Evolutionary conservation across 805 yeast species (phyloP), one percentile per base, ranked within the genome.

Genomic region (Lachancea quebecensis): DNA sequence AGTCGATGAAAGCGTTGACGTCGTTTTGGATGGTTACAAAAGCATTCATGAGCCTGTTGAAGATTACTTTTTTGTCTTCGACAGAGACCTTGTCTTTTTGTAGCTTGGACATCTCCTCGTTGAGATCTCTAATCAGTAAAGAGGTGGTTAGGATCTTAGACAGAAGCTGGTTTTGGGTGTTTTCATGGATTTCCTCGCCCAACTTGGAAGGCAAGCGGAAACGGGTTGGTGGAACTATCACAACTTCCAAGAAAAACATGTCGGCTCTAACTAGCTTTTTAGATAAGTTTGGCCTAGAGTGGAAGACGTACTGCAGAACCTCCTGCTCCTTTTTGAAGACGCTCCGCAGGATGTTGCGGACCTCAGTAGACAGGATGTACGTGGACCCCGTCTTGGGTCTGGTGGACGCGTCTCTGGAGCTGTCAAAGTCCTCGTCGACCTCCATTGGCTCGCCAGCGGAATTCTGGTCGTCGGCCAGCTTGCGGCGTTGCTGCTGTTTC

Each of bases 151-250:
- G 72, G 42, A 95, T 76, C 57, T 81, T 84, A 18, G 93, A 75
- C 39, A 93, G 71, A 46, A 90, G 73, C 68, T 90, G 96, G 66
- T 93, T 95, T 69, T 89, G 95, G 39, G 93, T 71, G 65, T 88
- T 90, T 68, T 93, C 96, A 65, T 93, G 98, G 49, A 91, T 78
- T 64, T 88, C 97, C 46, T 93, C 99, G 46, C 99, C 99, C 48
- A 93, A 73, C 66, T 90, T 90, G 12, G 95, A 83, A n/a, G 99
- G 99, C 54, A 90, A 75, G 65, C 99, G 79, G 73, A 93, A 93
- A 65, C 98, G 77, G 2, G 98, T 95, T 41, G 99, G 90, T 32
- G 99, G 99, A 34, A 95, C 98, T 35, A 89, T 82, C 47, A 93
- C 70, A 4, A 88, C 81, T 54, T 87, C 90, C 56, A 88, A 75